These are phyloP conservation scores for Silene conica DNA, from an alignment of 148 eudicot species.

Conservation along the genomic window DNA sequence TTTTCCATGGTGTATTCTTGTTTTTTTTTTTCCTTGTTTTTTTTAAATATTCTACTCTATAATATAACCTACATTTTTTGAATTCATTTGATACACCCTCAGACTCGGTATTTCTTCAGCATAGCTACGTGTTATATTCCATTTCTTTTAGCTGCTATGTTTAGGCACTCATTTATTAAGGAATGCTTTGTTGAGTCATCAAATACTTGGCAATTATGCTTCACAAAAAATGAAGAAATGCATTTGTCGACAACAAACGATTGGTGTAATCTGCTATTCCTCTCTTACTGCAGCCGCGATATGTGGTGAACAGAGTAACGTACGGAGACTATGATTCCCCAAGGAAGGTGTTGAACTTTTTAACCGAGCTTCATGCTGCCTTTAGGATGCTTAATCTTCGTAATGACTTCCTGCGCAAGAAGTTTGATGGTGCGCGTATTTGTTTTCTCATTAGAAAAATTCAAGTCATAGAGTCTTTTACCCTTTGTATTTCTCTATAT, in stretches of 20 bases:
- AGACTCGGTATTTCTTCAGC: too few species aligned
- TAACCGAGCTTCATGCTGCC: conserved; percentile 92
- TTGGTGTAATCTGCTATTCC: conserved; percentile 4
- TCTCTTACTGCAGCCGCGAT: conserved; percentile 79
- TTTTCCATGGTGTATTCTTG: too few species aligned
- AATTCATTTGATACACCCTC: too few species aligned
- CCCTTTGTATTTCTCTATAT: too few species aligned
- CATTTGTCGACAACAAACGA: background rate
- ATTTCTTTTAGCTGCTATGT: too few species aligned
- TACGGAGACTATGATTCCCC: conserved; percentile 97
- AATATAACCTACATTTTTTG: too few species aligned
- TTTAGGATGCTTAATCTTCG: conserved; percentile 97
- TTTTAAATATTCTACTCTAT: too few species aligned
- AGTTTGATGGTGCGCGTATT: conserved; percentile 71
- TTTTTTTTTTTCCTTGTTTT: too few species aligned
- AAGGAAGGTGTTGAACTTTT: conserved; percentile 70
- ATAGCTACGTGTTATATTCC: too few species aligned
- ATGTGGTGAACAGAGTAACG: conserved; percentile 93
- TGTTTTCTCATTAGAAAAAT: background rate
- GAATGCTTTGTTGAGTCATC: background rate
- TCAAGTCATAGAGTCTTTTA: background rate
- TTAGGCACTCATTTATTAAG: too few species aligned
- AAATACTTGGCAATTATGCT: background rate
- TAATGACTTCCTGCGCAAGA: conserved; percentile 90
- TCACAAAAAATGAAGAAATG: background rate